Evolutionary conservation across 2,329 filamentous ascomycete species (phyloP).

Genomic region (Penicillium sclerotigenum): DNA sequence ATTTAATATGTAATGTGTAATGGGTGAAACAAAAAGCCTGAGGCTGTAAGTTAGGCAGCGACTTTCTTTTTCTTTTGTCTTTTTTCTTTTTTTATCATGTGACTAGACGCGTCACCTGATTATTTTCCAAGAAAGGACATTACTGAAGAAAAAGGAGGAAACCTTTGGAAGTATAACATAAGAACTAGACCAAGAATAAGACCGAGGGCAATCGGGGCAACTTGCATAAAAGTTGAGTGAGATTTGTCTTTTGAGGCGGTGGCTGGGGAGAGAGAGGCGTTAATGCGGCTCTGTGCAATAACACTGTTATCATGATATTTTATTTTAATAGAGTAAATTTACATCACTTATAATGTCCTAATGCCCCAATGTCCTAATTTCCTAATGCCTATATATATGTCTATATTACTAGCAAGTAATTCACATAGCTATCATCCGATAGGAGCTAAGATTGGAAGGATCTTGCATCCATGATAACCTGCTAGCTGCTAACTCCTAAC

Average conservation of each 20-base stretch:
- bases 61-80: not conserved
- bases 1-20: not conserved
- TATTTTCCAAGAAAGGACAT: not conserved
- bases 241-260: slow-evolving; percentile 1
- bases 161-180: not conserved
- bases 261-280: not conserved
- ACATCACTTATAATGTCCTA: too few species aligned
- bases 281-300: not conserved
- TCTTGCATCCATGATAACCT: not conserved
- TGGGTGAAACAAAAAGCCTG: not conserved
- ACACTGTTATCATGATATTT: not conserved
- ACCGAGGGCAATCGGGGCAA: not conserved
- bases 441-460: not conserved
- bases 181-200: not conserved
- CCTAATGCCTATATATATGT: too few species aligned
- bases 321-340: not conserved
- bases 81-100: not conserved
- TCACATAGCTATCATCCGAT: too few species aligned
- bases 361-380: too few species aligned
- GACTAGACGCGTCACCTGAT: not conserved
- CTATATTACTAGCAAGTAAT: too few species aligned
- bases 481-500: too few species aligned
- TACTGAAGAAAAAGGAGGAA: not conserved
- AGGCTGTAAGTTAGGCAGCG: not conserved
- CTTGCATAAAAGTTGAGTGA: not conserved